phyloP scores from a whole-genome alignment of 2,329 filamentous ascomycete species.

The Waltergamsia citrina region DNA sequence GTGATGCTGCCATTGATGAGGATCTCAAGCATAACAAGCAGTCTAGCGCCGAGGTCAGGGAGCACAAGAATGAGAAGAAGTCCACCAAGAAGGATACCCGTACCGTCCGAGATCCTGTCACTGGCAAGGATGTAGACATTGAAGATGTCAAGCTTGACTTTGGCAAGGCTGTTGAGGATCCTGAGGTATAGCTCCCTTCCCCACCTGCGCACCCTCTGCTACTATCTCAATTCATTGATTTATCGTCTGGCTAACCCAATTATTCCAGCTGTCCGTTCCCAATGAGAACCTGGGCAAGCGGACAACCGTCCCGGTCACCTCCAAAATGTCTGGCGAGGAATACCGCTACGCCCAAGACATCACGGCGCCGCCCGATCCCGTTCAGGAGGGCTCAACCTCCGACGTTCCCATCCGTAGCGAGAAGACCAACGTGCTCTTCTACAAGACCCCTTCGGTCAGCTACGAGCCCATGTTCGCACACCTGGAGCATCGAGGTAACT shows the following conservation, averaged over 20 bases:
- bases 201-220: neutral
- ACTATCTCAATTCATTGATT: too few relatives aligned
- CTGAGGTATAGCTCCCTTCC: constrained; percentile 39
- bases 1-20: constrained; percentile 63
- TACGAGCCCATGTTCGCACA: constrained; percentile 80
- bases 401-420: constrained; percentile 95
- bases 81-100: constrained; percentile 46
- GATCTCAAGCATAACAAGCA: constrained; percentile 28
- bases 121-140: constrained; percentile 77
- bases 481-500: constrained; percentile 65
- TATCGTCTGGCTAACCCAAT: too few relatives aligned
- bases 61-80: constrained; percentile 29
- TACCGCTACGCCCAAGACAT: constrained; percentile 83
- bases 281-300: constrained; percentile 79
- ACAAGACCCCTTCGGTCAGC: constrained; percentile 82
- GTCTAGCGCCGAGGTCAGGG: constrained; percentile 24
- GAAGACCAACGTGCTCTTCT: constrained; percentile 93
- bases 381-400: constrained; percentile 72
- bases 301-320: constrained; percentile 62
- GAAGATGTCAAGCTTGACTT: constrained; percentile 67
- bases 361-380: constrained; percentile 81
- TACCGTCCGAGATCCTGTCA: constrained; percentile 77
- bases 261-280: constrained; percentile 62
- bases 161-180: constrained; percentile 62
- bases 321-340: constrained; percentile 63